These are phyloP conservation scores for Phytophthora nicotianae DNA, from an alignment of 352 stramenopile species.

Conservation along the genomic window DNA sequence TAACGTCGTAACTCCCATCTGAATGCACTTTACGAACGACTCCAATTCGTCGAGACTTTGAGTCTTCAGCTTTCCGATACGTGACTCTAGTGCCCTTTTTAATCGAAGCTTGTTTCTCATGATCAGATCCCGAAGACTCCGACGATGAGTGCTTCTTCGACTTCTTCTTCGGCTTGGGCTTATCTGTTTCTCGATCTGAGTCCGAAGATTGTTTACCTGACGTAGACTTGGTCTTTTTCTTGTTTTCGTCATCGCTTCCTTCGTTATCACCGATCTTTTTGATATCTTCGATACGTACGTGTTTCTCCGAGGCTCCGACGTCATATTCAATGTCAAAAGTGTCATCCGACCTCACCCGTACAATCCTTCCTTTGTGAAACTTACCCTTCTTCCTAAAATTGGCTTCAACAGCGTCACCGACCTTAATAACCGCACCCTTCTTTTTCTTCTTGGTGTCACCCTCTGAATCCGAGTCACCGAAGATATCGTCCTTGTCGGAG, in stretches of 20 bases:
- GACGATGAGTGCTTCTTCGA: constrained; percentile 19
- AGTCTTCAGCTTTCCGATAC: constrained; percentile 40
- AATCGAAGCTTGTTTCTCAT: constrained; percentile 14
- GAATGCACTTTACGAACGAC: constrained; percentile 45
- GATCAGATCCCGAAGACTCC: constrained; percentile 23
- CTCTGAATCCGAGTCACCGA: constrained; percentile 37
- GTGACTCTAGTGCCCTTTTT: constrained; percentile 44
- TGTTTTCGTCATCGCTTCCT: constrained; percentile 7
- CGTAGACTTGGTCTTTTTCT: constrained; percentile 11
- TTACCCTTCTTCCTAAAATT: constrained; percentile 50
- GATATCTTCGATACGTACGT: constrained; percentile 23
- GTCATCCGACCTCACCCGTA: constrained; percentile 28
- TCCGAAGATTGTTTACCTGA: constrained; percentile 4
- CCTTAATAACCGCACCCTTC: constrained; percentile 18
- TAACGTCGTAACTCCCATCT: constrained; percentile 65
- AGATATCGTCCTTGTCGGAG: constrained; percentile 31
- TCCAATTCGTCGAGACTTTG: constrained; percentile 36
- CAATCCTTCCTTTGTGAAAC: constrained; percentile 39
- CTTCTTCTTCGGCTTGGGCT: constrained; percentile 27
- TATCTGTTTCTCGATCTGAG: constrained; percentile 15
- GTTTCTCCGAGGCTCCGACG: constrained; percentile 33
- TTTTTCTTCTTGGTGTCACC: constrained; percentile 6
- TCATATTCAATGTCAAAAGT: constrained; percentile 49
- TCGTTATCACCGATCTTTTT: constrained; percentile 15
- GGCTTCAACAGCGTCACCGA: constrained; percentile 34